phyloP scores from a whole-genome alignment of 75 land plant genomes.

The Sequoia sempervirens region DNA sequence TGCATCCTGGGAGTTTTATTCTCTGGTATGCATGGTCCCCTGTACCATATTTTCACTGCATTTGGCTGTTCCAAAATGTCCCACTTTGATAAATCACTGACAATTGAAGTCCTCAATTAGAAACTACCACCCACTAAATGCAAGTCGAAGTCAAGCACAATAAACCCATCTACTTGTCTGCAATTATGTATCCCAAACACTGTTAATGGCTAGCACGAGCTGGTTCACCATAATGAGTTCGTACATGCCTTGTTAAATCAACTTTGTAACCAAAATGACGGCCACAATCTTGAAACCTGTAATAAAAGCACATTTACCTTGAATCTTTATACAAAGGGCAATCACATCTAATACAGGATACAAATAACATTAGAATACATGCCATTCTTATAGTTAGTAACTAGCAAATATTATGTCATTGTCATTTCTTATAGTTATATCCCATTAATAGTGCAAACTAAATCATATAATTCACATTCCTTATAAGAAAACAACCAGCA shows the following conservation, averaged over 20 bases:
- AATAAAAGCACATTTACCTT: neutral
- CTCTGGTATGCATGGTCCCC: neutral
- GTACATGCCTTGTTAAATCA: constrained; percentile 27
- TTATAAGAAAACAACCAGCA: neutral
- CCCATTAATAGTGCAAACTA: neutral
- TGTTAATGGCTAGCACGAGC: constrained; percentile 21
- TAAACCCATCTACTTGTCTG: neutral
- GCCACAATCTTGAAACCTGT: constrained; percentile 34
- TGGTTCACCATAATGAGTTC: constrained; percentile 31
- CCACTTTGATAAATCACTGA: neutral
- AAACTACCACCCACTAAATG: neutral
- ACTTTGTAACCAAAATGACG: constrained; percentile 34
- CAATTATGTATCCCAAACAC: neutral
- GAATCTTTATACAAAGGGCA: neutral
- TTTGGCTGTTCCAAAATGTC: neutral
- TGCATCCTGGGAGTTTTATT: neutral
- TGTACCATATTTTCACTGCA: neutral
- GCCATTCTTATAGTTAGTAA: neutral
- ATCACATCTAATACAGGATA: neutral
- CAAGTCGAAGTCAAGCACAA: constrained; percentile 4
- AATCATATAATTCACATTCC: neutral
- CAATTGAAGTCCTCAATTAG: neutral
- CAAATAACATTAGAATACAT: neutral
- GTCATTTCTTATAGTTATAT: neutral
- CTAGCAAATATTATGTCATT: neutral